Percentiles rank a stretch among this genome's conserved stretches.
phyloP scores from a whole-genome alignment of 2,329 filamentous ascomycete species.

The Penicillium sp. region DNA sequence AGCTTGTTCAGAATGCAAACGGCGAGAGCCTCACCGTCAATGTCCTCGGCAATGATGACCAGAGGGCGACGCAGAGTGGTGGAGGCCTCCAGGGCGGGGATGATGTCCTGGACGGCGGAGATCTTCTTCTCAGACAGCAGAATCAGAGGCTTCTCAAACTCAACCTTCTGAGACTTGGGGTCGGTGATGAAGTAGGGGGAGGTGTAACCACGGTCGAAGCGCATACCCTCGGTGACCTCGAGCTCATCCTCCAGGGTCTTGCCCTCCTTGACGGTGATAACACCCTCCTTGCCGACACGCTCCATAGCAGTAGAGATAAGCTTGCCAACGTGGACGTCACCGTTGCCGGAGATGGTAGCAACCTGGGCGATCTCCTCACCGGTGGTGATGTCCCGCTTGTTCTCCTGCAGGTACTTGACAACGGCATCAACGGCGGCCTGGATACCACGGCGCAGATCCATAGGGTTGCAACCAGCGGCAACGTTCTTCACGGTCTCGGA shows the following conservation, averaged over 20 bases:
- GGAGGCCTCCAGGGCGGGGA: slow-evolving; percentile 94
- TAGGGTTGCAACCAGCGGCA: slow-evolving; percentile 97
- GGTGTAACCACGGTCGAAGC: slow-evolving; percentile 97
- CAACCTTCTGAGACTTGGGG: slow-evolving; percentile 96
- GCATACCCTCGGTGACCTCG: slow-evolving; percentile 99
- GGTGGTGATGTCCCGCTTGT: slow-evolving; percentile 98
- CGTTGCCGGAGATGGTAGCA: slow-evolving; percentile 96
- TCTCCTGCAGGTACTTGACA: slow-evolving; percentile 87
- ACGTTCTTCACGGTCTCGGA: slow-evolving; percentile 99
- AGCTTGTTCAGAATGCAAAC: slow-evolving; percentile 99
- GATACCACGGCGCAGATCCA: slow-evolving; percentile 96
- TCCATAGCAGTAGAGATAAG: slow-evolving; percentile 99
- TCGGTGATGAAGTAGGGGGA: slow-evolving; percentile 99
- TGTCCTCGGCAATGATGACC: slow-evolving; percentile 98
- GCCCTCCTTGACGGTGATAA: slow-evolving; percentile 99
- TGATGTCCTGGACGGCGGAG: slow-evolving; percentile 97
- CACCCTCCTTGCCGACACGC: slow-evolving; percentile 99
- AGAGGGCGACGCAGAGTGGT: slow-evolving; percentile 93
- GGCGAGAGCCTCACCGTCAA: slow-evolving; percentile 95
- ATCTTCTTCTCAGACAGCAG: slow-evolving; percentile 99
- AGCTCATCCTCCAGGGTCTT: slow-evolving; percentile 98
- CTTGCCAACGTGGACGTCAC: slow-evolving; percentile 90
- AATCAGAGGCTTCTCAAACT: slow-evolving; percentile 99
- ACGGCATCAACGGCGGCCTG: slow-evolving; percentile 95
- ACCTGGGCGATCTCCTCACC: slow-evolving; percentile 97